Percentiles rank a stretch among this genome's conserved stretches.
phyloP scores from a whole-genome alignment of 2,329 filamentous ascomycete genomes.

The Alternaria gaisen region DNA sequence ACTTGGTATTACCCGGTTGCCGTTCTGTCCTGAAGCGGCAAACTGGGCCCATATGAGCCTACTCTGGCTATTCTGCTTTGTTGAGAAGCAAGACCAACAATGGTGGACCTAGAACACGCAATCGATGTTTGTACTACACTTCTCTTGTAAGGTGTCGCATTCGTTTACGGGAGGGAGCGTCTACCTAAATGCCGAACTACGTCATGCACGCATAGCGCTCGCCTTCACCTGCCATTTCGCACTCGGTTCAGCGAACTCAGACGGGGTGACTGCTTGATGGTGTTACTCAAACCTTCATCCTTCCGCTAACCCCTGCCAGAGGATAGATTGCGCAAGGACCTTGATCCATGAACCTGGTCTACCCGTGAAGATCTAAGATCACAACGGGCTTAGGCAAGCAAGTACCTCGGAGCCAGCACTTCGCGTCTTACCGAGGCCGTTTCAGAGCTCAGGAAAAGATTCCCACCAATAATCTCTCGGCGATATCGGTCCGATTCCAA shows the following conservation, averaged over 20 bases:
- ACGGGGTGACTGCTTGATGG: conserved; percentile 7
- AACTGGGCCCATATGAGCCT: neutral
- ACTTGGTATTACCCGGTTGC: conserved; percentile 3
- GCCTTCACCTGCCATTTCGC: conserved; percentile 10
- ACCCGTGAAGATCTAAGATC: conserved; percentile 25
- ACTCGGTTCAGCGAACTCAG: conserved; percentile 6
- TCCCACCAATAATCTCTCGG: conserved; percentile 1
- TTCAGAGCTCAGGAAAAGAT: neutral
- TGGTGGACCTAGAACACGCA: conserved; percentile 8
- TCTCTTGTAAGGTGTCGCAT: neutral
- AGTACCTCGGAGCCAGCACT: conserved; percentile 12
- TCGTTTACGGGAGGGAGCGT: conserved; percentile 1
- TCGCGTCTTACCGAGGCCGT: conserved; percentile 11
- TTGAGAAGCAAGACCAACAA: conserved; percentile 14
- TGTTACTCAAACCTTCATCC: conserved; percentile 7
- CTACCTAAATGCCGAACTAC: neutral
- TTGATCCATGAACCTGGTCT: conserved; percentile 27
- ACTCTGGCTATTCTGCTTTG: conserved; percentile 10
- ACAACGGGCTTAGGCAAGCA: conserved; percentile 11
- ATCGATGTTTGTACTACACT: conserved; percentile 4
- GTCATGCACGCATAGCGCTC: conserved; percentile 7
- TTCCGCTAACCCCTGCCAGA: conserved; percentile 18
- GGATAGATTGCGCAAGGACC: conserved; percentile 21
- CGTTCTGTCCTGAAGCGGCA: neutral
- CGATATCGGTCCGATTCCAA: neutral